A percentile compares a stretch with the other conserved stretches of the same genome.
phyloP scores from a whole-genome alignment of 768 basidiomycete genomes.

The Tylopilus subfusipes region DNA sequence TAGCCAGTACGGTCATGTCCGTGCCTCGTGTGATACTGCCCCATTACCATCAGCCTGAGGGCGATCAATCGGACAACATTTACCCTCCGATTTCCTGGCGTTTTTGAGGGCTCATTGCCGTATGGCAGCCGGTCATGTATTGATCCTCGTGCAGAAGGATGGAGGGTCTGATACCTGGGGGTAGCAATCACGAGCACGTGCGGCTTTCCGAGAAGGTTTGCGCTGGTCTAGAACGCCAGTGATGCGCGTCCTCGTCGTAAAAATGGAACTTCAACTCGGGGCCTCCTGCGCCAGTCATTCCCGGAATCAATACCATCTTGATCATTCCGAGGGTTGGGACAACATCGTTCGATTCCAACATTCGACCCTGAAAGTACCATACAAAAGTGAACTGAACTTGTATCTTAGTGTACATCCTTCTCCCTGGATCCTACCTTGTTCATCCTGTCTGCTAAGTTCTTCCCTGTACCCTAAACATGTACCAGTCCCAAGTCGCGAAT shows the following conservation, averaged over 20 bases:
- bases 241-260: background rate
- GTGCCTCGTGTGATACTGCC: background rate
- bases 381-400: background rate
- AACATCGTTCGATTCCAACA: background rate
- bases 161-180: background rate
- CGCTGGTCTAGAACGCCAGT: background rate
- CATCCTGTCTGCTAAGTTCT: background rate
- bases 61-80: background rate
- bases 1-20: background rate
- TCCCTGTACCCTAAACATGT: conserved; percentile 1
- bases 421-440: background rate
- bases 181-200: background rate
- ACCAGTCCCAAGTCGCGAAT: background rate
- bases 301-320: background rate
- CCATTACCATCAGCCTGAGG: background rate
- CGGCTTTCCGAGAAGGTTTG: background rate
- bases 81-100: background rate
- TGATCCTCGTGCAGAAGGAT: background rate
- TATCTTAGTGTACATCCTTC: background rate
- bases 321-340: background rate
- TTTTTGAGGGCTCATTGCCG: background rate
- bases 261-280: background rate
- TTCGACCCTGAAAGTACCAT: background rate
- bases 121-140: background rate
- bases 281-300: too few relatives aligned